Base-by-base conservation (phyloP, 2,329 filamentous ascomycete genomes). In the Colletotrichum brevisporum region DNA sequence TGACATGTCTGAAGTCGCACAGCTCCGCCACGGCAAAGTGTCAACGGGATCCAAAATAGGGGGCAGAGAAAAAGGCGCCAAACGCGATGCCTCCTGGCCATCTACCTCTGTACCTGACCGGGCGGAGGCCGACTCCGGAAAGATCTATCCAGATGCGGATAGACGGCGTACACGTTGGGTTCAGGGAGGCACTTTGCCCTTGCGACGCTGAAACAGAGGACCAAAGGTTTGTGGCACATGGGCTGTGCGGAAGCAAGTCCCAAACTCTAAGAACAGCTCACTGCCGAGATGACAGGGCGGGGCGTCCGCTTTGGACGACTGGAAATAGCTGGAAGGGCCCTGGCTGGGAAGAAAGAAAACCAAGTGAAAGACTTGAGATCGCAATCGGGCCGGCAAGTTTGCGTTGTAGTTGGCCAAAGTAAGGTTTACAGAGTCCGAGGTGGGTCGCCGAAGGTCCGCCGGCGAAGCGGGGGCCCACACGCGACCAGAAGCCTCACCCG, bases 371-470 rank as follows among this genome's bases (percentile, higher is more conserved):
- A 10, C 8, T 43, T 43, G 41, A 6, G 13, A 43, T 2, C 41
- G 15, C 31, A 47, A n/a, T 54, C 65, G 47, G 54, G 27, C 48
- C 41, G 61, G 21, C 9, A 8, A 47, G 52, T 18, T 57, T 63
- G 21, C 16, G 26, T 36, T 39, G 53, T 67, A 21, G 59, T 47
- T 56, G 27, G 41, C 48, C 48, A 48, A 31, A 45, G 48, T 45
- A 62, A 62, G 39, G 59, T 62, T 62, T 50, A 53, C 18, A 53
- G 26, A 53, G 50, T 39, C 54, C 21, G 60, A 59, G 18, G 65
- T 68, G 60, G 65, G 60, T 53, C 54, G 31, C 62, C 66, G 66
- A 65, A 55, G 31, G 54, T 43, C 36, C 47, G 55, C 54, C 55
- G 48, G 26, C 13, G 52, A 52, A 56, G 51, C 56, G 66, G 66